These are phyloP conservation scores for Westerdykella ornata DNA, from an alignment of 2,329 filamentous ascomycete genomes.

Conservation along the genomic window DNA sequence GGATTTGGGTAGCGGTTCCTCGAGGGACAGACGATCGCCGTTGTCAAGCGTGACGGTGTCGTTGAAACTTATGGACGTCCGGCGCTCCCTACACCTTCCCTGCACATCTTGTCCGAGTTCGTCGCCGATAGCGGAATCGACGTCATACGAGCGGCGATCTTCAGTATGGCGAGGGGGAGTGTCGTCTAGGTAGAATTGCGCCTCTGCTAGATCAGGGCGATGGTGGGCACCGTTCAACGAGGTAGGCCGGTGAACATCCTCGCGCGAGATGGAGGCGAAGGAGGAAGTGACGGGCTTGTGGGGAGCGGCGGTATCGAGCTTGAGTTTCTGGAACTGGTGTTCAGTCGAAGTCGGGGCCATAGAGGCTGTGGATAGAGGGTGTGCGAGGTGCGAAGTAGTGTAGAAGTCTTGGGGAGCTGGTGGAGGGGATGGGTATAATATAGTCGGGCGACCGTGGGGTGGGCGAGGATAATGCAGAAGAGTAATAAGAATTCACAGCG, in stretches of 20 bases:
- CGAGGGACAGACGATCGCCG: slow-evolving; percentile 34
- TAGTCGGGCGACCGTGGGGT: slow-evolving; percentile 23
- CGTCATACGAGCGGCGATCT: slow-evolving; percentile 14
- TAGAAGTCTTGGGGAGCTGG: slow-evolving; percentile 1
- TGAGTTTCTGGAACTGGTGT: slow-evolving; percentile 40
- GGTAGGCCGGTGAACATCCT: slow-evolving; percentile 18
- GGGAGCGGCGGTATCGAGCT: slow-evolving; percentile 34
- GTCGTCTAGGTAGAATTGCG: slow-evolving; percentile 13
- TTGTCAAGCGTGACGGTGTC: slow-evolving; percentile 37
- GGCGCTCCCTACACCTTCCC: slow-evolving; percentile 27
- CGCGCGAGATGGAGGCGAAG: slow-evolving; percentile 33
- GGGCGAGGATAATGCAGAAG: slow-evolving; percentile 25
- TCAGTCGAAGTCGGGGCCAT: slow-evolving; percentile 33
- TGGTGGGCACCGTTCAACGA: slow-evolving; percentile 16
- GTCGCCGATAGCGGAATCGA: slow-evolving; percentile 17
- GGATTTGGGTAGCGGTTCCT: slow-evolving; percentile 34
- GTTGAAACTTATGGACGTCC: slow-evolving; percentile 39
- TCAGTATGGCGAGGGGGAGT: slow-evolving; percentile 11
- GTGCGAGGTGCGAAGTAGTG: slow-evolving; percentile 1
- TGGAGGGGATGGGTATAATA: slow-evolving; percentile 2
- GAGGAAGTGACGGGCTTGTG: slow-evolving; percentile 32
- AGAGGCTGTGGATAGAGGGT: slow-evolving; percentile 15
- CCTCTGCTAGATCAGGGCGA: slow-evolving; percentile 11
- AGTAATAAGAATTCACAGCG: slow-evolving; percentile 13
- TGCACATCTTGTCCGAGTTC: slow-evolving; percentile 24